A percentile compares a stretch with the other conserved stretches of the same genome.
Conservation (phyloP, 306 rosid species). For the Fragaria nilgerrensis region DNA sequence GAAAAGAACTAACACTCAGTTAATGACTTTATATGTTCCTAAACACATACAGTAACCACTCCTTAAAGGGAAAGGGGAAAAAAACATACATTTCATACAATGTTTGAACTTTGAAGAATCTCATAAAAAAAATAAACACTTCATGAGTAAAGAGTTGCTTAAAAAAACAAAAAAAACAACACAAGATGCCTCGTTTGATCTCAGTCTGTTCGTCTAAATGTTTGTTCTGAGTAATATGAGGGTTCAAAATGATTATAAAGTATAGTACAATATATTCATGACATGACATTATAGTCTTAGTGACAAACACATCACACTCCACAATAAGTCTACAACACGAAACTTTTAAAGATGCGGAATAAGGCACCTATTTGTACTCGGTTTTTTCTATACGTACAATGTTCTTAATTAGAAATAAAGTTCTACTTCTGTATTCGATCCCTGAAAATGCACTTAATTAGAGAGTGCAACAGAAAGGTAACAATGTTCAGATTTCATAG, state of each 20-base stretch:
- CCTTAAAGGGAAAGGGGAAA: too few relatives aligned
- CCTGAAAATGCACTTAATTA: not conserved
- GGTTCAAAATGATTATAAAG: not conserved
- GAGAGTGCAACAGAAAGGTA: not conserved
- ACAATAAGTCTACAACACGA: not conserved
- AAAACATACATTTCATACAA: too few relatives aligned
- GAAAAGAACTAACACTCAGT: not conserved
- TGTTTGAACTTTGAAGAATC: too few relatives aligned
- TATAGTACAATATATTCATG: not conserved
- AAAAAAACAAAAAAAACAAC: not conserved
- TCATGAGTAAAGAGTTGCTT: not conserved
- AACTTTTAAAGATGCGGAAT: slow-evolving; percentile 1
- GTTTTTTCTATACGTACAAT: not conserved
- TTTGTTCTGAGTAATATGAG: not conserved
- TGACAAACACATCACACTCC: slow-evolving; percentile 9
- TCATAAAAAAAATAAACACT: not conserved
- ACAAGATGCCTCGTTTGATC: not conserved
- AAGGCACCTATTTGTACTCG: not conserved
- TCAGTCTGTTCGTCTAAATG: not conserved
- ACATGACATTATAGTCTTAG: not conserved
- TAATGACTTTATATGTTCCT: too few relatives aligned
- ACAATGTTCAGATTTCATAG: not conserved
- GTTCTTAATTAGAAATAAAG: not conserved
- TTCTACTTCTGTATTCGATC: not conserved
- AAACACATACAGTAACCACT: too few relatives aligned